Evolutionary conservation across 176 grass and related monocot species (phyloP), one percentile per base, ranked within the genome.

Genomic region (Cenchrus purpureus): DNA sequence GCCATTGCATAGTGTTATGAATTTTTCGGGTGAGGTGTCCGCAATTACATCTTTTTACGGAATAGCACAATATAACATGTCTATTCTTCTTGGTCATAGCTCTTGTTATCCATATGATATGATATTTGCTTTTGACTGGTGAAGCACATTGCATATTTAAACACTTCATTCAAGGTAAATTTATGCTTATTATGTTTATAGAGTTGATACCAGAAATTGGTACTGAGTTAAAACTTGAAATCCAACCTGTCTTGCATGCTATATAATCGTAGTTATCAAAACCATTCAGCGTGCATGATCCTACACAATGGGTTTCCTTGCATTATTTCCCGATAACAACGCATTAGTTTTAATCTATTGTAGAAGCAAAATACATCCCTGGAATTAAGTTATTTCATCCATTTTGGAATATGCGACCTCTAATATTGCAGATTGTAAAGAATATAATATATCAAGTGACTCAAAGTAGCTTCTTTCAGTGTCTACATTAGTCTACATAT

Each of bases 391-490:
- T 51, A 45, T 17, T 74, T 74, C 7, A 22, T 49, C 75, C 40
- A 29, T 10, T 57, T 10, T 57, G 10, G 52, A 66, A 81, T 73
- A 61, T 42, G 62, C 17, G 81, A 65, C 4, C 17, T 8, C 71
- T 71, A 14, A 63, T 59, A 56, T 40, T 82, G 60, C 50, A 58
- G 37, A 75, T 12, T 81, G 16, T 81, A 37, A 57, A 68, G 12
- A 60, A 34, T 57, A 58, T 12, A 81, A 75, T 59, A 37, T 52
- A 87, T 74, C 10, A 28, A 74, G 66, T 58, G 15, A 16, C 16
- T 54, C 32, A 80, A 79, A 80, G 52, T 81, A 66, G 32, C 68
- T 86, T 73, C 76, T 80, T 74, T 76, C 25, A 51, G 12, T 16
- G 49, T 74, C 22, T 74, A 66, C 34, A 56, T 54, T 37, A 71